Percentiles rank a stretch among this genome's conserved stretches.
phyloP scores from a whole-genome alignment of 1,139 yeast genomes.

The Suhomyces bribrorum region DNA sequence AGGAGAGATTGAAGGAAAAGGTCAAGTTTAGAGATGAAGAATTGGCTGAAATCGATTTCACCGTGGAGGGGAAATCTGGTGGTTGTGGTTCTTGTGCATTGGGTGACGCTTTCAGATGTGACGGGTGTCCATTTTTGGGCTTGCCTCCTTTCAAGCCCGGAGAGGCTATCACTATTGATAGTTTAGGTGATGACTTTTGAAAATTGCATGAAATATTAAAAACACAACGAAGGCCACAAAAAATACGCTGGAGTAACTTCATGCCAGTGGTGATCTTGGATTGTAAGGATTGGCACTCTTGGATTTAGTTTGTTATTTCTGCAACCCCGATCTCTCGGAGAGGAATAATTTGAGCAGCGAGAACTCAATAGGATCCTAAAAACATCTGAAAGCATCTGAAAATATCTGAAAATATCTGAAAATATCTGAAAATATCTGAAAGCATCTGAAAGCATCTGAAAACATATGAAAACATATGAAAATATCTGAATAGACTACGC shows the following conservation, averaged over 20 bases:
- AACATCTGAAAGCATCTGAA: too few species aligned
- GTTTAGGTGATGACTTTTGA: slow-evolving; percentile 51
- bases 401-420: too few species aligned
- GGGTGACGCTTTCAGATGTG: slow-evolving; percentile 98
- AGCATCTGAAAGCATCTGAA: too few species aligned
- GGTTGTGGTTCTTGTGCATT: slow-evolving; percentile 97
- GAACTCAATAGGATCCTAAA: too few species aligned
- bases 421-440: too few species aligned
- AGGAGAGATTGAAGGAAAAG: slow-evolving; percentile 43
- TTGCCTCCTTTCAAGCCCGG: slow-evolving; percentile 98
- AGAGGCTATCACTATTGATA: slow-evolving; percentile 60
- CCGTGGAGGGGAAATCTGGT: slow-evolving; percentile 91
- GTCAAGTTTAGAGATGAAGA: slow-evolving; percentile 68
- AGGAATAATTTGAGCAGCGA: too few species aligned
- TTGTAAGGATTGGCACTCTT: too few species aligned
- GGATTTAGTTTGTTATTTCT: too few species aligned
- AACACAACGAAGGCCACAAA: background rate
- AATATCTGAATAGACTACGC: too few species aligned
- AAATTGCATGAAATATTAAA: background rate
- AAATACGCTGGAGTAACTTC: background rate
- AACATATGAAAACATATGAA: too few species aligned
- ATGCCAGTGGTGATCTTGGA: too few species aligned
- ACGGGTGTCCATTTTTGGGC: slow-evolving; percentile 96
- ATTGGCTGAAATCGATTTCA: slow-evolving; percentile 86
- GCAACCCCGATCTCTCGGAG: too few species aligned